A percentile compares a stretch with the other conserved stretches of the same genome.
These are phyloP conservation scores for Curvularia verruculosa DNA, from an alignment of 2,329 filamentous ascomycete genomes.

Conservation along the genomic window DNA sequence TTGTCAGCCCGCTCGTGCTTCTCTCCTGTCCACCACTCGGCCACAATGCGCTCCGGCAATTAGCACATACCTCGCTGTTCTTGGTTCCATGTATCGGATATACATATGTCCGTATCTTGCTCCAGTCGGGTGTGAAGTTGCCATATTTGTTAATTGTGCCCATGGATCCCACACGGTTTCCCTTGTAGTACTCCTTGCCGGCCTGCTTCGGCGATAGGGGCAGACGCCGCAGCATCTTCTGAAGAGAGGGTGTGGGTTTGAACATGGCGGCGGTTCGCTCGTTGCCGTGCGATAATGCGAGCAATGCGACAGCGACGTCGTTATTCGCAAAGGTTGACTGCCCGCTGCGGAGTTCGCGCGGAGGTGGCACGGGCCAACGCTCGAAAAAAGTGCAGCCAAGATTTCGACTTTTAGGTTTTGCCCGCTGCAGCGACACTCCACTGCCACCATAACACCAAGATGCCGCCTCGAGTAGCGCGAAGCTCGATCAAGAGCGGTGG, in stretches of 20 bases:
- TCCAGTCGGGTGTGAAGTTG: conserved; percentile 81
- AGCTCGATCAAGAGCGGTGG: conserved; percentile 42
- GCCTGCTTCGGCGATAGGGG: conserved; percentile 90
- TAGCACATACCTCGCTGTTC: conserved; percentile 44
- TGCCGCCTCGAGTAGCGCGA: conserved; percentile 55
- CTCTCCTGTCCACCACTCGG: not conserved
- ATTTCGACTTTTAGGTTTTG: conserved; percentile 29
- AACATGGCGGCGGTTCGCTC: conserved; percentile 56
- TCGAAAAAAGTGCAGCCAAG: conserved; percentile 33
- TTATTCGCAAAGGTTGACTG: conserved; percentile 5
- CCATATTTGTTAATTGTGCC: conserved; percentile 83
- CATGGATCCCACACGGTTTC: conserved; percentile 86
- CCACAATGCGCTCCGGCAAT: not conserved
- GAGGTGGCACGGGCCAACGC: conserved; percentile 25
- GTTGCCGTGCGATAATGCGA: not conserved
- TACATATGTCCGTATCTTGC: conserved; percentile 88
- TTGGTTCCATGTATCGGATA: conserved; percentile 72
- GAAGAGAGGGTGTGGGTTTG: conserved; percentile 70
- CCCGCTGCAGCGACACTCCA: conserved; percentile 4
- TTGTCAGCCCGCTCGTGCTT: not conserved
- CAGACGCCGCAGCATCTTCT: conserved; percentile 73
- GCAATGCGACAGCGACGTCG: conserved; percentile 9
- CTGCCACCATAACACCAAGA: conserved; percentile 33
- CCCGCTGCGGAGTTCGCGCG: conserved; percentile 25
- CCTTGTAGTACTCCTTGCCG: conserved; percentile 96